phyloP scores from a whole-genome alignment of 176 grass and related monocot species.

The Oryza officinalis region DNA sequence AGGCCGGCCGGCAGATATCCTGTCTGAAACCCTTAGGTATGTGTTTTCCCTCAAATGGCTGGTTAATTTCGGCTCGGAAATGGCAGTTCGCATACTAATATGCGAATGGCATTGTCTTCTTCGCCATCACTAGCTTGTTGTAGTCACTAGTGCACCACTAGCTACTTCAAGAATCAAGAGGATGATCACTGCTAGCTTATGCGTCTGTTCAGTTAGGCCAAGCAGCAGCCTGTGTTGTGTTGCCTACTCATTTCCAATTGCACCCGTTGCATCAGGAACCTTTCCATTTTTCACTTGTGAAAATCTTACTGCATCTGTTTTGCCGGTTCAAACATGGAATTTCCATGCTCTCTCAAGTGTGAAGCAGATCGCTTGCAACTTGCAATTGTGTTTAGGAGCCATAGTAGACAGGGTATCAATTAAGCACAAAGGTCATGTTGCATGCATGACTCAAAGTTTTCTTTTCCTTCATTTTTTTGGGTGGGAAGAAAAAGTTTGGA shows the following conservation, averaged over 20 bases:
- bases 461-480: not conserved
- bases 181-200: not conserved
- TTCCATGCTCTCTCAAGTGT: not conserved
- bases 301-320: not conserved
- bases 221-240: not conserved
- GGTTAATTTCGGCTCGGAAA: slow-evolving; percentile 24
- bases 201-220: not conserved
- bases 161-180: no score
- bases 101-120: not conserved
- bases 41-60: slow-evolving; percentile 24
- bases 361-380: not conserved
- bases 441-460: not conserved
- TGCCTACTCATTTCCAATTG: not conserved
- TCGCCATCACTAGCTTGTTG: not conserved
- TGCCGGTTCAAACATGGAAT: not conserved
- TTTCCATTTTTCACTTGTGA: not conserved
- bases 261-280: slow-evolving; percentile 19
- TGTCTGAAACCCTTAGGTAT: slow-evolving; percentile 30
- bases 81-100: not conserved
- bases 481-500: slow-evolving; percentile 2
- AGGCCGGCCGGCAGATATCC: not conserved
- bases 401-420: not conserved
- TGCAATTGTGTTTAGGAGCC: slow-evolving; percentile 3
- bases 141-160: no score
- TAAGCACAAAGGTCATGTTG: slow-evolving; percentile 2